Evolutionary conservation across 1,284 basidiomycete species (phyloP).

Genomic region (Tilletia setariae): DNA sequence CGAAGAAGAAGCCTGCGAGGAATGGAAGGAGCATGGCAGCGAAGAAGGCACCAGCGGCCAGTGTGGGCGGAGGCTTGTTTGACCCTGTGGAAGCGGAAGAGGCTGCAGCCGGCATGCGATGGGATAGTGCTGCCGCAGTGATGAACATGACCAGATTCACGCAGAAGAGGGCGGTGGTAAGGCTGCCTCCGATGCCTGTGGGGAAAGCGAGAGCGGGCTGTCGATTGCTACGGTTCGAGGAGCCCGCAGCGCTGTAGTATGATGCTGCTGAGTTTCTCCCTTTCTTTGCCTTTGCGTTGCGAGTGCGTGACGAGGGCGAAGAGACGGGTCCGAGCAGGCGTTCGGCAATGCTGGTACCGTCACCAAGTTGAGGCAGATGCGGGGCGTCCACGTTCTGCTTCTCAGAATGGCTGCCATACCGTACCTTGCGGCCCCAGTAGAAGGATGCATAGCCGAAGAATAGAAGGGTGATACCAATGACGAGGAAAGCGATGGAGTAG

Average conservation of each 20-base stretch:
- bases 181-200: constrained; percentile 37
- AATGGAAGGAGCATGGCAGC: constrained; percentile 40
- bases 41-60: constrained; percentile 31
- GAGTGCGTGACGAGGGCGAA: neutral
- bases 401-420: neutral
- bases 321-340: neutral
- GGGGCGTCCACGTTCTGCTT: neutral
- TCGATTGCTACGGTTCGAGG: neutral
- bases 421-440: constrained; percentile 34
- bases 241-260: neutral
- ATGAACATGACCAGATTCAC: constrained; percentile 33
- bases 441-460: constrained; percentile 46
- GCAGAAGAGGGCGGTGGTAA: constrained; percentile 40
- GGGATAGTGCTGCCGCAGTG: constrained; percentile 30
- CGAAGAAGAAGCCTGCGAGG: constrained; percentile 32
- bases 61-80: constrained; percentile 1
- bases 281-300: neutral
- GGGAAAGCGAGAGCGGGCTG: constrained; percentile 25
- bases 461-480: constrained; percentile 32
- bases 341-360: neutral
- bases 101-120: neutral
- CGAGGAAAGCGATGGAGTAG: constrained; percentile 40
- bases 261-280: neutral
- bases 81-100: too few species aligned
- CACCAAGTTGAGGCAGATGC: neutral